Conservation (phyloP, 2,329 filamentous ascomycete species). For the Amphichorda felina region DNA sequence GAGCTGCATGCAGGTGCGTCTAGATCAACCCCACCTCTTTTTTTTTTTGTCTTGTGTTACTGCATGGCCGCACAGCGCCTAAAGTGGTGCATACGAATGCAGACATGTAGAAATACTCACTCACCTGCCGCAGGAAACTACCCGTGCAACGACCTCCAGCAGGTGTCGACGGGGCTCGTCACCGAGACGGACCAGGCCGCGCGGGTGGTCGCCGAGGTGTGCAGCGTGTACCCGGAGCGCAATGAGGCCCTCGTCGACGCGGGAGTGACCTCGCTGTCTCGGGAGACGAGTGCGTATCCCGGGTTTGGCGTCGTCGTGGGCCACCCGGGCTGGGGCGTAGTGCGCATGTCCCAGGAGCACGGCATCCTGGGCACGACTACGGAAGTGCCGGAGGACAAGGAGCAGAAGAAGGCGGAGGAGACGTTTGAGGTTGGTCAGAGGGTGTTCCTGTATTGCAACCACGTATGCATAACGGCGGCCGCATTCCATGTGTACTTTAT, state of each 20-base stretch:
- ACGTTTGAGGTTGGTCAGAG: slow-evolving; percentile 19
- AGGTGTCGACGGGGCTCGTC: slow-evolving; percentile 22
- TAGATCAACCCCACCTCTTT: too few relatives aligned
- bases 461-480: slow-evolving; percentile 24
- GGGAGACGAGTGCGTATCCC: slow-evolving; percentile 13
- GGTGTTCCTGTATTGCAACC: slow-evolving; percentile 17
- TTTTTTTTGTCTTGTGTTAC: too few relatives aligned
- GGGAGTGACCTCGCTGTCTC: slow-evolving; percentile 20
- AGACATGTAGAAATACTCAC: neutral
- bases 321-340: slow-evolving; percentile 16
- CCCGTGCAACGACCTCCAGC: slow-evolving; percentile 24
- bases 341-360: slow-evolving; percentile 23
- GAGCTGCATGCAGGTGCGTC: slow-evolving; percentile 21
- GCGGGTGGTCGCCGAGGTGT: slow-evolving; percentile 20
- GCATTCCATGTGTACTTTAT: slow-evolving; percentile 22
- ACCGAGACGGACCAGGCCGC: slow-evolving; percentile 15
- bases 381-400: neutral
- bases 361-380: slow-evolving; percentile 16
- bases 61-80: too few relatives aligned
- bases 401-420: slow-evolving; percentile 8
- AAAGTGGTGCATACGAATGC: too few relatives aligned
- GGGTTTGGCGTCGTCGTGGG: slow-evolving; percentile 18
- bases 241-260: slow-evolving; percentile 25
- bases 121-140: slow-evolving; percentile 16
- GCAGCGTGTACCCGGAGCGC: slow-evolving; percentile 22